Evolutionary conservation across 805 yeast species (phyloP).

Genomic region (Gaillardinia entomophila): DNA sequence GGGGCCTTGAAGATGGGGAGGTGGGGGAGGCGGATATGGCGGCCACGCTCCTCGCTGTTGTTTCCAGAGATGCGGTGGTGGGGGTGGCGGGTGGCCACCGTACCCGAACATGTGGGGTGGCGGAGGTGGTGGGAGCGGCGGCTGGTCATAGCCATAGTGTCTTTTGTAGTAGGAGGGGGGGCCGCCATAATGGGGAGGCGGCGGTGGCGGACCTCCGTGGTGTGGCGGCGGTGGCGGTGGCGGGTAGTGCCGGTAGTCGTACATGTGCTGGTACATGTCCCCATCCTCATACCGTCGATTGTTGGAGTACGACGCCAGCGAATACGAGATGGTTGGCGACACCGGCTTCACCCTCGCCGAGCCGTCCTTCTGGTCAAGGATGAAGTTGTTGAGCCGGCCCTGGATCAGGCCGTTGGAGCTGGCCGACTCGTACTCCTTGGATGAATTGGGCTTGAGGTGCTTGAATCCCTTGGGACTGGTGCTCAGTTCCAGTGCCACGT

Average conservation of each 20-base stretch:
- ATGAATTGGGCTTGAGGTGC: not conserved
- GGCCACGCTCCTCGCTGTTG: conserved; percentile 4
- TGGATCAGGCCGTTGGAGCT: not conserved
- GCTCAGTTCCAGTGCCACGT: not conserved
- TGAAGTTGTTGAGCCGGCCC: not conserved
- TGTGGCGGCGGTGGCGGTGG: conserved; percentile 2
- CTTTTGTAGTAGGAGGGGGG: conserved; percentile 2
- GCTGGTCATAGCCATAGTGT: not conserved
- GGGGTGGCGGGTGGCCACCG: conserved; percentile 4
- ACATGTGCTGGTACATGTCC: not conserved
- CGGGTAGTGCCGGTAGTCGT: not conserved
- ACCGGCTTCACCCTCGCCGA: not conserved
- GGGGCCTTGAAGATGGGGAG: conserved; percentile 2
- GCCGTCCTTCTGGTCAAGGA: not conserved
- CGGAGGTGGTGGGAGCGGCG: conserved; percentile 4
- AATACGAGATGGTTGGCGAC: conserved; percentile 4
- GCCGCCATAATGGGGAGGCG: conserved; percentile 1
- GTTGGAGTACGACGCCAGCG: conserved; percentile 1
- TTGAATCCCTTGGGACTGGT: not conserved
- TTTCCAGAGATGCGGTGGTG: conserved; percentile 5
- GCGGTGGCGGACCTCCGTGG: not conserved
- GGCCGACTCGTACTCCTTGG: not conserved
- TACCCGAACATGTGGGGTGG: conserved; percentile 4
- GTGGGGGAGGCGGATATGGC: conserved; percentile 5
- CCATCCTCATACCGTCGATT: not conserved